A percentile compares a stretch with the other conserved stretches of the same genome.
These are phyloP conservation scores for Musa schizocarpa DNA, from an alignment of 176 grass and related monocot genomes.

Conservation along the genomic window DNA sequence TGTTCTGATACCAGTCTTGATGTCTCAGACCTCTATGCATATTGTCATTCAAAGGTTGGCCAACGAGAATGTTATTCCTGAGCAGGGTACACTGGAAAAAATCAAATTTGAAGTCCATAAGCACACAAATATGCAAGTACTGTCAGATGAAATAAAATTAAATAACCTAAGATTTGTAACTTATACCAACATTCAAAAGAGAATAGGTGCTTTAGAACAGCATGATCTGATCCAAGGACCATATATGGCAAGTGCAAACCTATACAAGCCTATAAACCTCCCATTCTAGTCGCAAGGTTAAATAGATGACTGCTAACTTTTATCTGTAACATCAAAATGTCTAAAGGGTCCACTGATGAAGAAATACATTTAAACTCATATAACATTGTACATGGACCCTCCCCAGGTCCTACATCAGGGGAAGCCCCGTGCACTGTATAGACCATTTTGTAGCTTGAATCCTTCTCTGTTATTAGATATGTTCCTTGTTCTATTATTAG, in stretches of 20 bases:
- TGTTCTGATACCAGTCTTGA: constrained; percentile 9
- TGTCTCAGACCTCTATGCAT: constrained; percentile 21
- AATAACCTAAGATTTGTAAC: background rate
- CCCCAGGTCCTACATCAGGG: no score
- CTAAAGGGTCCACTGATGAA: background rate
- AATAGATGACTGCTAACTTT: background rate
- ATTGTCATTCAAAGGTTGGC: constrained; percentile 16
- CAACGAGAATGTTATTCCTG: constrained; percentile 9
- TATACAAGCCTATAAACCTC: background rate
- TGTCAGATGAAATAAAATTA: background rate
- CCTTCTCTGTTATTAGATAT: no score
- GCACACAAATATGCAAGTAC: background rate
- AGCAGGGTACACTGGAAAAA: constrained; percentile 20
- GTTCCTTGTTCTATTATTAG: no score
- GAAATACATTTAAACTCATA: background rate
- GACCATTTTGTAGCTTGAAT: no score
- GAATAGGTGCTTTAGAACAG: background rate
- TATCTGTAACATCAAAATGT: no score
- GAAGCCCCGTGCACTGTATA: no score
- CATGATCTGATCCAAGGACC: background rate
- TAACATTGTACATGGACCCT: no score
- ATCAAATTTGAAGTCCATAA: constrained; percentile 20
- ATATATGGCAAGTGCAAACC: background rate
- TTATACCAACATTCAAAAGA: no score
- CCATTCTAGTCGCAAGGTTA: background rate